phyloP scores from a whole-genome alignment of 2,329 filamentous ascomycete genomes.

The Sarocladiaceae sp. region DNA sequence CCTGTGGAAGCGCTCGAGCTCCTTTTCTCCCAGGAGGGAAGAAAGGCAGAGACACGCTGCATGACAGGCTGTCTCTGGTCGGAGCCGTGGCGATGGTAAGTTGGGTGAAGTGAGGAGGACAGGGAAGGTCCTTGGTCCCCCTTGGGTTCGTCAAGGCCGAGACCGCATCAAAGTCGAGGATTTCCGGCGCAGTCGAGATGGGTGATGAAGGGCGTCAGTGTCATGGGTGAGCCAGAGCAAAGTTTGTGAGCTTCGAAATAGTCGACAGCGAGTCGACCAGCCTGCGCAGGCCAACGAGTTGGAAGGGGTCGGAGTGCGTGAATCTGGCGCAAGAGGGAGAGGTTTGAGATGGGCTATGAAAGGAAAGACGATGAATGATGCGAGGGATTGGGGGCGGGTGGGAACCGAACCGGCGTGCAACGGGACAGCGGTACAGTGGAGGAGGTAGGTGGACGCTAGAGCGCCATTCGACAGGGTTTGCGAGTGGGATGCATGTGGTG shows the following conservation, averaged over 20 bases:
- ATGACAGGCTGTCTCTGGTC: conserved; percentile 20
- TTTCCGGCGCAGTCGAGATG: neutral
- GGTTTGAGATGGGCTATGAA: conserved; percentile 2
- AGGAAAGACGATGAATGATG: conserved; percentile 3
- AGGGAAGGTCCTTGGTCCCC: conserved; percentile 5
- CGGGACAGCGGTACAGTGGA: conserved; percentile 3
- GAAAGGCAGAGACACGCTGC: conserved; percentile 38
- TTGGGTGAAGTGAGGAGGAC: too few species aligned
- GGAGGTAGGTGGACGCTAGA: neutral
- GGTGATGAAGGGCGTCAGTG: neutral
- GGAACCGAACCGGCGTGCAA: neutral
- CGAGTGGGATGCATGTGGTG: conserved; percentile 3
- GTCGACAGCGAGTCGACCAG: neutral
- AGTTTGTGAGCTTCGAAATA: neutral
- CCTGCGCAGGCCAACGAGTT: neutral
- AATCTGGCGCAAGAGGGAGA: too few species aligned
- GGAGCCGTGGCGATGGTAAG: conserved; percentile 19
- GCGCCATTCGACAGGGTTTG: conserved; percentile 4
- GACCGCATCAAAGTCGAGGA: conserved; percentile 5
- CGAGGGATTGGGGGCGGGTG: conserved; percentile 5
- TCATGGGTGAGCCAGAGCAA: too few species aligned
- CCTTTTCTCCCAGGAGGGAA: conserved; percentile 40
- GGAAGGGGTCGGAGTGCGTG: neutral
- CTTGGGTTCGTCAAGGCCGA: neutral
- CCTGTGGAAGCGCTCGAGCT: conserved; percentile 20